A percentile compares a stretch with the other conserved stretches of the same genome.
phyloP scores from a whole-genome alignment of 768 basidiomycete genomes.

The Mycena floridula region DNA sequence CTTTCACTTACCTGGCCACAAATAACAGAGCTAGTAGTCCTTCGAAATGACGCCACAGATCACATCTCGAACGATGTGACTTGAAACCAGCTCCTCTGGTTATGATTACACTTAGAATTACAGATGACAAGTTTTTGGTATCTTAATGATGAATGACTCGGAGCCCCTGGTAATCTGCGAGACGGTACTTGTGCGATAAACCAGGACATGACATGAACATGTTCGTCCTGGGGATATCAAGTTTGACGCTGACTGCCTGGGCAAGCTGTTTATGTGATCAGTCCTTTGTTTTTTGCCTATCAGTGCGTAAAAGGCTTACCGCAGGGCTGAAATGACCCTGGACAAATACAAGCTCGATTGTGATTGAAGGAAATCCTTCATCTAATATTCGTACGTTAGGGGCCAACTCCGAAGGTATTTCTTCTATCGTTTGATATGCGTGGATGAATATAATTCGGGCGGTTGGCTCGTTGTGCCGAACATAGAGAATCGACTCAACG shows the following conservation, averaged over 20 bases:
- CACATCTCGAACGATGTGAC: too few species aligned
- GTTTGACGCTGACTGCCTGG: slow-evolving; percentile 33
- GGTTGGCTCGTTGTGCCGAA: slow-evolving; percentile 64
- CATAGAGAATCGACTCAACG: slow-evolving; percentile 62
- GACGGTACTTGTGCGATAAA: neutral
- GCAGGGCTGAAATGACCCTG: neutral
- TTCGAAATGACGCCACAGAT: too few species aligned
- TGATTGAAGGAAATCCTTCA: neutral
- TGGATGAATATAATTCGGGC: slow-evolving; percentile 64
- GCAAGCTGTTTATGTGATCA: neutral
- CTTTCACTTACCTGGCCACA: neutral
- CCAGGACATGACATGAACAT: neutral
- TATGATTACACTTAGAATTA: too few species aligned
- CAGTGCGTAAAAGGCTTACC: neutral
- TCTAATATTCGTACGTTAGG: slow-evolving; percentile 36
- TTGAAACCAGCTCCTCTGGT: too few species aligned
- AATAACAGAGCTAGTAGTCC: too few species aligned
- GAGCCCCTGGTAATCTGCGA: neutral
- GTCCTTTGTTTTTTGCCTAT: too few species aligned
- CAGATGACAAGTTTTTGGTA: too few species aligned
- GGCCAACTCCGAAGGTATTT: slow-evolving; percentile 64
- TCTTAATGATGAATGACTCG: neutral
- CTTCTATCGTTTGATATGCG: slow-evolving; percentile 46
- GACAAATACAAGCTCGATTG: neutral
- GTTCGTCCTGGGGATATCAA: slow-evolving; percentile 17